phyloP scores from a whole-genome alignment of 2,329 filamentous ascomycete species.

The Claviceps sp. region DNA sequence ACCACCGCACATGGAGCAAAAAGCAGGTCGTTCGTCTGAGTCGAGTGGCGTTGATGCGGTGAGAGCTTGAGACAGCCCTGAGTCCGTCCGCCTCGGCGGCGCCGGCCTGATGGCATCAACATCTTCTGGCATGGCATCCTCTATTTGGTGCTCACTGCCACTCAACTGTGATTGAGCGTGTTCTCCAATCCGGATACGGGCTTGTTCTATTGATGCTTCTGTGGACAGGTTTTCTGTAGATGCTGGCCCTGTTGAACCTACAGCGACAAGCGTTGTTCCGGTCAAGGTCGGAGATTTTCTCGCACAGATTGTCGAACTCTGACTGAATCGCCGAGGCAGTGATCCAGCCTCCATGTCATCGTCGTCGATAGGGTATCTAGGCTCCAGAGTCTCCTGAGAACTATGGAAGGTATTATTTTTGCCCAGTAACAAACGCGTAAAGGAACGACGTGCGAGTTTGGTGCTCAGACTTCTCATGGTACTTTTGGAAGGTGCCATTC shows the following conservation, averaged over 20 bases:
- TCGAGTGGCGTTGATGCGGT: not conserved
- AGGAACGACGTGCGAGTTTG: not conserved
- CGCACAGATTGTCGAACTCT: not conserved
- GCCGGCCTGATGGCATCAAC: conserved; percentile 1
- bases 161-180: not conserved
- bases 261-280: not conserved
- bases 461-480: not conserved
- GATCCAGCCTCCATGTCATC: not conserved
- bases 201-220: not conserved
- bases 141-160: not conserved
- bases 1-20: conserved; percentile 6
- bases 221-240: not conserved
- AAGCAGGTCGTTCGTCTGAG: not conserved
- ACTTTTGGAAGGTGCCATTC: not conserved
- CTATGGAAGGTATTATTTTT: not conserved
- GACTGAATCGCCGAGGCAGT: not conserved
- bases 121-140: not conserved
- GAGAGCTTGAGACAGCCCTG: conserved; percentile 1
- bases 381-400: not conserved
- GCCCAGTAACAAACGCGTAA: not conserved
- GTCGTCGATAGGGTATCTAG: not conserved
- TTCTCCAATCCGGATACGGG: not conserved
- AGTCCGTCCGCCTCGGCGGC: not conserved
- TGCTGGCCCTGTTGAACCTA: not conserved
- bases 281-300: not conserved